Conservation (phyloP, 2,329 filamentous ascomycete genomes). For the Pezizomycotina sp. region DNA sequence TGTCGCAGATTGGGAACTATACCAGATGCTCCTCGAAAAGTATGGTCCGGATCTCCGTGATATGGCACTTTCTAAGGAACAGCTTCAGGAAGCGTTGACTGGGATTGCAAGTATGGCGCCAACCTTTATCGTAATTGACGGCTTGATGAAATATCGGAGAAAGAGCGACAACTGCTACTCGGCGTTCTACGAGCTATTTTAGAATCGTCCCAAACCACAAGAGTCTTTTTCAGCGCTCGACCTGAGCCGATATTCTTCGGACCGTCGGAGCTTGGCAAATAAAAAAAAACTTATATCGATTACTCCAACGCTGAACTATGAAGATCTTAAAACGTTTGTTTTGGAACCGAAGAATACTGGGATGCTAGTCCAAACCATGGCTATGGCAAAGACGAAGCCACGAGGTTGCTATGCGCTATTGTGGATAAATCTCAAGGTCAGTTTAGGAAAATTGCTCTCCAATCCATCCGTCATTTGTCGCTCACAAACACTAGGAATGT, state of each 20-base stretch:
- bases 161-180: no score
- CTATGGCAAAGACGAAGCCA: not conserved
- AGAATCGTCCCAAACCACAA: not conserved
- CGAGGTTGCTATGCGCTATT: not conserved
- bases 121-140: not conserved
- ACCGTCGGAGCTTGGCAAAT: no score
- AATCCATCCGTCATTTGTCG: not conserved
- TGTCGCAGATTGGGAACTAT: no score
- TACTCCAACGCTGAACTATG: no score
- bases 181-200: not conserved
- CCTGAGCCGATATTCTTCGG: no score
- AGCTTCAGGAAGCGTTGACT: not conserved
- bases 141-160: not conserved
- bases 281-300: no score
- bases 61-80: no score
- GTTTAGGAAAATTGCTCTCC: not conserved
- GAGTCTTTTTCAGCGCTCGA: no score
- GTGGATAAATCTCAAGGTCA: not conserved
- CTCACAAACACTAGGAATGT: conserved; percentile 14
- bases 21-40: no score
- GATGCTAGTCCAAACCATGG: not conserved
- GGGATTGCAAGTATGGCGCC: not conserved
- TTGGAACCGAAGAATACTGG: not conserved
- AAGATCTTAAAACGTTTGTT: not conserved
- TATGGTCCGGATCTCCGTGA: no score